Conservation (phyloP, 352 stramenopile genomes). For the Phytophthora sansomeana region DNA sequence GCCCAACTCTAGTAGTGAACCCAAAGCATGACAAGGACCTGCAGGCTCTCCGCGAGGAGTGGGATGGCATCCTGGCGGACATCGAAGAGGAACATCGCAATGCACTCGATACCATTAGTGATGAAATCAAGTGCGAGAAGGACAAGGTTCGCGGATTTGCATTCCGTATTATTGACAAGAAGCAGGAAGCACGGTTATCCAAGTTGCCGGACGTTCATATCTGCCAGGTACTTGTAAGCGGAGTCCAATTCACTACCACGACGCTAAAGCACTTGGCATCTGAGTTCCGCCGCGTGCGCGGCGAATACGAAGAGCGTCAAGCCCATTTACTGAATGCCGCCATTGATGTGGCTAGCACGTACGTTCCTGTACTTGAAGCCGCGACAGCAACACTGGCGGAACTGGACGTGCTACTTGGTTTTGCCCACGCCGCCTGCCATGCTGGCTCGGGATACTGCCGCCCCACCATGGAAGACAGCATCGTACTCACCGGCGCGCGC, state of each 20-base stretch:
- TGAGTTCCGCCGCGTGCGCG: conserved; percentile 85
- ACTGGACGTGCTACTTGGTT: conserved; percentile 95
- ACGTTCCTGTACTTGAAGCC: conserved; percentile 95
- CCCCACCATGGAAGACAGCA: conserved; percentile 63
- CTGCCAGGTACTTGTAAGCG: conserved; percentile 96
- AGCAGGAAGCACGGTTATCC: conserved; percentile 92
- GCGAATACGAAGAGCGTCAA: conserved; percentile 94
- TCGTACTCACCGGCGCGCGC: conserved; percentile 87
- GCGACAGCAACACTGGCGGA: conserved; percentile 88
- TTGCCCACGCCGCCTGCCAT: conserved; percentile 95
- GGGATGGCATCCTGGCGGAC: conserved; percentile 70
- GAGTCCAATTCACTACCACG: conserved; percentile 97
- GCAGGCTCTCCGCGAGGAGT: conserved; percentile 72
- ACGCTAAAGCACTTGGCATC: conserved; percentile 88
- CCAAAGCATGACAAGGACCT: conserved; percentile 89
- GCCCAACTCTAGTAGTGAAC: conserved; percentile 82
- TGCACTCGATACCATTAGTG: conserved; percentile 68
- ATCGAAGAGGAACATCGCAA: conserved; percentile 88
- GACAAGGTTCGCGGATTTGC: conserved; percentile 92
- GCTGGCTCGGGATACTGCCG: conserved; percentile 85
- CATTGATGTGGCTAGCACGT: conserved; percentile 96
- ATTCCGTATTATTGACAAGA: conserved; percentile 95
- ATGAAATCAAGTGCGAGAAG: conserved; percentile 93
- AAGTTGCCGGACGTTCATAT: conserved; percentile 91
- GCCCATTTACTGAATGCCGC: conserved; percentile 91